Conservation (phyloP, 176 grass and related monocot species). For the Oryza nivara region DNA sequence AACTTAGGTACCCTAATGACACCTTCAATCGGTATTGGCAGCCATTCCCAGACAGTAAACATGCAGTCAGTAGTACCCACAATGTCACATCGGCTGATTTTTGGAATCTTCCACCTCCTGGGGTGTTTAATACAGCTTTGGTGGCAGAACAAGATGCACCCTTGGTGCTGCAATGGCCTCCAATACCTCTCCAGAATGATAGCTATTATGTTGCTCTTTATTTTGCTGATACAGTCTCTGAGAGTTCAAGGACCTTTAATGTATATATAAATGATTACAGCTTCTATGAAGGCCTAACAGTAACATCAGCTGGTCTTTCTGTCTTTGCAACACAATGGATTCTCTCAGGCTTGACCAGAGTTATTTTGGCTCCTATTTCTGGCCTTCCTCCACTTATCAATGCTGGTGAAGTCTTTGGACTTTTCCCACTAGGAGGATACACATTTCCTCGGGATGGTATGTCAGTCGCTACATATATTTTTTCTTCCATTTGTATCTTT, state of each 20-base stretch:
- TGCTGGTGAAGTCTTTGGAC: slow-evolving; percentile 90
- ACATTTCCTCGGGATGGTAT: slow-evolving; percentile 76
- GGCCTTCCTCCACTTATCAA: slow-evolving; percentile 77
- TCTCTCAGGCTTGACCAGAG: slow-evolving; percentile 75
- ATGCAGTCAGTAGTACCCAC: slow-evolving; percentile 77
- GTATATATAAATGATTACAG: slow-evolving; percentile 83
- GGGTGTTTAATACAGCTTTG: slow-evolving; percentile 76
- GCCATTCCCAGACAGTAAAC: slow-evolving; percentile 61
- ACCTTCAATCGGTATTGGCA: slow-evolving; percentile 85
- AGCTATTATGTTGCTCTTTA: slow-evolving; percentile 94
- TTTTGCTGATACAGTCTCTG: slow-evolving; percentile 81
- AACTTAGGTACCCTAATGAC: slow-evolving; percentile 89
- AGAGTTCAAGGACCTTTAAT: slow-evolving; percentile 65
- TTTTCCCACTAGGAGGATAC: slow-evolving; percentile 74
- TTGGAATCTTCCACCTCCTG: slow-evolving; percentile 87
- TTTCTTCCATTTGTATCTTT: background rate
- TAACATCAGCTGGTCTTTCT: slow-evolving; percentile 78
- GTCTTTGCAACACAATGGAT: slow-evolving; percentile 86
- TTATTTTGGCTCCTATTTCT: slow-evolving; percentile 61
- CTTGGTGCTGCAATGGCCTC: slow-evolving; percentile 79
- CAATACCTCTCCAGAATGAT: slow-evolving; percentile 66
- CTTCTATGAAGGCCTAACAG: slow-evolving; percentile 51
- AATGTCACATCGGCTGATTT: slow-evolving; percentile 72
- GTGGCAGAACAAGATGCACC: slow-evolving; percentile 60
- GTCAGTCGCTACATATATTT: slow-evolving; percentile 20